Percentiles rank a stretch among this genome's conserved stretches.
phyloP scores from a whole-genome alignment of 345 rosid genomes.

The Salix udensis region DNA sequence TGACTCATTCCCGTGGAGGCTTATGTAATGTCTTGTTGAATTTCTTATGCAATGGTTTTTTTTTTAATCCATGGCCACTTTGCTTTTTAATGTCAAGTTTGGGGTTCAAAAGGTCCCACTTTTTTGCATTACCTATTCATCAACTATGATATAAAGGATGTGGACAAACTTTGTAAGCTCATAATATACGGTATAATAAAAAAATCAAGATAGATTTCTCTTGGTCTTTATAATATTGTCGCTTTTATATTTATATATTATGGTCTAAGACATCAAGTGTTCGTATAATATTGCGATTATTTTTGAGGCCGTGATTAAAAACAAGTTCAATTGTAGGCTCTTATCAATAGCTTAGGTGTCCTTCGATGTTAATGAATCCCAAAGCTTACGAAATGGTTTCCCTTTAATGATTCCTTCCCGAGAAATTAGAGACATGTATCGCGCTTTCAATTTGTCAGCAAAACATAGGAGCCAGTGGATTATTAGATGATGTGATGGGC shows the following conservation, averaged over 20 bases:
- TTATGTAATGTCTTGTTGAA: background rate
- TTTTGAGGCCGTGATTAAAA: too few relatives aligned
- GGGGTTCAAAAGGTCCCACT: constrained; percentile 15
- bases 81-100: constrained; percentile 16
- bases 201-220: too few relatives aligned
- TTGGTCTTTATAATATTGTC: too few relatives aligned
- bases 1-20: constrained; percentile 40
- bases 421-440: background rate
- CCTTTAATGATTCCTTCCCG: constrained; percentile 9
- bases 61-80: background rate
- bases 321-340: too few relatives aligned
- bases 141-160: too few relatives aligned
- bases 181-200: too few relatives aligned
- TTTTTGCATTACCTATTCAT: background rate
- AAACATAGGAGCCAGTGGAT: background rate
- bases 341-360: background rate
- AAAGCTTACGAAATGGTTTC: background rate
- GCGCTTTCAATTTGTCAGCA: background rate
- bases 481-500: background rate
- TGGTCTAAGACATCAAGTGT: too few relatives aligned
- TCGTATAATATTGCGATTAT: too few relatives aligned
- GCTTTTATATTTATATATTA: too few relatives aligned
- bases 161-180: too few relatives aligned
- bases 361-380: background rate
- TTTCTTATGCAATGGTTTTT: constrained; percentile 12